A percentile compares a stretch with the other conserved stretches of the same genome.
Evolutionary conservation across 306 rosid species (phyloP).

Genomic region (Vigna radiata): DNA sequence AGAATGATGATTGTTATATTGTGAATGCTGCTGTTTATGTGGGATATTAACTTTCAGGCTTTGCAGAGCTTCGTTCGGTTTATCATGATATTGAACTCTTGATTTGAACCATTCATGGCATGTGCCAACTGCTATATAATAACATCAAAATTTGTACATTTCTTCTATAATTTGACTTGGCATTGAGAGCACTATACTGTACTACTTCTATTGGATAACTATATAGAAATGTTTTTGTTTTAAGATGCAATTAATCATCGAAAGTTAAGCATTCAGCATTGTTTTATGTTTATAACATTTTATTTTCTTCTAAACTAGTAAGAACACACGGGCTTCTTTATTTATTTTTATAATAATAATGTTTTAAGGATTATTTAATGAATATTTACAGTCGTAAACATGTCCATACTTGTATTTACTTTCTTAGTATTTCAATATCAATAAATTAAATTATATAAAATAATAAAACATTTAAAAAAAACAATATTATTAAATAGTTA

Average conservation of each 20-base stretch:
- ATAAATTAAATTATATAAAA: too few species aligned
- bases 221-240: too few species aligned
- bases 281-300: not conserved
- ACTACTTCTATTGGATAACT: too few species aligned
- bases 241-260: not conserved
- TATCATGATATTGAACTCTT: constrained; percentile 3
- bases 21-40: constrained; percentile 98
- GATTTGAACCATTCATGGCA: not conserved
- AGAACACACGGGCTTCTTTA: too few species aligned
- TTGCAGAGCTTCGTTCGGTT: constrained; percentile 31
- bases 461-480: too few species aligned
- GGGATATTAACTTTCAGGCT: constrained; percentile 67
- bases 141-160: not conserved
- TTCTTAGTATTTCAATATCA: too few species aligned
- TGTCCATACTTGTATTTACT: too few species aligned
- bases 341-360: too few species aligned
- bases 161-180: not conserved
- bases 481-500: too few species aligned
- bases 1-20: constrained; percentile 91
- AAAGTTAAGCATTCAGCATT: not conserved
- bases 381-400: too few species aligned
- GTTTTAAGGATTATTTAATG: too few species aligned
- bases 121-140: not conserved
- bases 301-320: not conserved
- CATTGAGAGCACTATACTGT: not conserved